Percentiles rank a stretch among this genome's conserved stretches.
phyloP scores from a whole-genome alignment of 2,329 filamentous ascomycete species.

The Fusarium ramigenum region DNA sequence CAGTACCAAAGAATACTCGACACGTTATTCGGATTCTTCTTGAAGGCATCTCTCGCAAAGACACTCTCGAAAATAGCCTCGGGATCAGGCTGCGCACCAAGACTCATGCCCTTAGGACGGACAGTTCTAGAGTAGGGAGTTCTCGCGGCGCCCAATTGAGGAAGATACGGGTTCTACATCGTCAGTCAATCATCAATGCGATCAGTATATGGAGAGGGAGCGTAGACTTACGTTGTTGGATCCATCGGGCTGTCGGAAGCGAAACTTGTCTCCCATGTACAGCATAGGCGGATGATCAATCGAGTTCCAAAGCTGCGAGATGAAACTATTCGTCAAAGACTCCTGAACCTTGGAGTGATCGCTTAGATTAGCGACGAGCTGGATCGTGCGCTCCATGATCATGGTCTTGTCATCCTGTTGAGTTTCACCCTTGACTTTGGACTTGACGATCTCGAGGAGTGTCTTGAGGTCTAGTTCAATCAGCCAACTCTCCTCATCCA shows the following conservation, averaged over 20 bases:
- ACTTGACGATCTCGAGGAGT: constrained; percentile 66
- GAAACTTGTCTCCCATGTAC: constrained; percentile 69
- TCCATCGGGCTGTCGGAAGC: constrained; percentile 75
- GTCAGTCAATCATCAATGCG: background rate
- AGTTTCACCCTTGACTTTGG: constrained; percentile 69
- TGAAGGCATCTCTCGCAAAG: constrained; percentile 62
- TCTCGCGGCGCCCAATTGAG: constrained; percentile 72
- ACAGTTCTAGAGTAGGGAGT: constrained; percentile 74
- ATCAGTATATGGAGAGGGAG: background rate
- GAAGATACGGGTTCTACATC: constrained; percentile 68
- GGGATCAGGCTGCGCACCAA: constrained; percentile 74
- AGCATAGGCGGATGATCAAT: constrained; percentile 77
- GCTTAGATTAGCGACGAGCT: constrained; percentile 73
- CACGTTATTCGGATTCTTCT: constrained; percentile 74
- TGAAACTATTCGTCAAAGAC: constrained; percentile 72
- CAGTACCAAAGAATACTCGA: constrained; percentile 78
- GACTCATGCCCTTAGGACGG: constrained; percentile 65
- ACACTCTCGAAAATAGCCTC: constrained; percentile 69
- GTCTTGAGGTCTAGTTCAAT: constrained; percentile 67
- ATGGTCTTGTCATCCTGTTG: constrained; percentile 79
- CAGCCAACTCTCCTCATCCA: background rate
- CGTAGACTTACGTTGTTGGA: constrained; percentile 64
- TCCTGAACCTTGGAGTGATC: constrained; percentile 68
- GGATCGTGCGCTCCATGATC: constrained; percentile 78
- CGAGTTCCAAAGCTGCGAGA: constrained; percentile 75